Conservation (phyloP, 805 yeast genomes). For the Candida ovalis region DNA sequence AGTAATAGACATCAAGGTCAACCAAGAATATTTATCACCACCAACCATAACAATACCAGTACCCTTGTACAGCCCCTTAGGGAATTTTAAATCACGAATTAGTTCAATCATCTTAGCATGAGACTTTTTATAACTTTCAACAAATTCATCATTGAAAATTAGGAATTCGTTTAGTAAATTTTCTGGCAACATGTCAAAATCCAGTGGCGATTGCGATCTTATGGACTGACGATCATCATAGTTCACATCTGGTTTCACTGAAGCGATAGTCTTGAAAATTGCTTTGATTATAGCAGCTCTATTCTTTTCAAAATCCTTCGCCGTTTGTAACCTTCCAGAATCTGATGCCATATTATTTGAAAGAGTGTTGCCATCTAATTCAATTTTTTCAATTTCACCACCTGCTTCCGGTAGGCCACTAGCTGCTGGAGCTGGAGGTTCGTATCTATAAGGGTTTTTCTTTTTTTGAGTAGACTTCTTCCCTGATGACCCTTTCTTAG, state of each 20-base stretch:
- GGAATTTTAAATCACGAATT: conserved; percentile 34
- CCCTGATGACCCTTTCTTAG: neutral
- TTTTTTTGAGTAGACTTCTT: neutral
- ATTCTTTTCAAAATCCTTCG: conserved; percentile 9
- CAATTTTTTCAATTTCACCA: neutral
- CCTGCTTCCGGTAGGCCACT: neutral
- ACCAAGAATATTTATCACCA: conserved; percentile 52
- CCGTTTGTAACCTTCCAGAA: neutral
- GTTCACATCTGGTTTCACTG: conserved; percentile 12
- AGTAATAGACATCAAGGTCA: conserved; percentile 44
- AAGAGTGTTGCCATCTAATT: neutral
- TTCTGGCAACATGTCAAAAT: conserved; percentile 12
- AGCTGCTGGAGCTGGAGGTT: neutral
- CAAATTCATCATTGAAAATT: conserved; percentile 40
- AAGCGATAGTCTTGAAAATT: conserved; percentile 18
- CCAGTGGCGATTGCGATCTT: conserved; percentile 12
- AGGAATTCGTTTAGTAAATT: conserved; percentile 25
- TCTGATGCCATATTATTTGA: neutral
- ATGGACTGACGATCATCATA: conserved; percentile 11
- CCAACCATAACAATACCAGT: conserved; percentile 61
- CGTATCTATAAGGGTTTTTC: neutral
- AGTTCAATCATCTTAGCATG: conserved; percentile 40
- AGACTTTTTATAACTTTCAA: conserved; percentile 38
- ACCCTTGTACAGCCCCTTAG: conserved; percentile 39
- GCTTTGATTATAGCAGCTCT: conserved; percentile 19